Conservation (phyloP, 129 eudicot species). For the Pseudognaphalium luteoalbum region DNA sequence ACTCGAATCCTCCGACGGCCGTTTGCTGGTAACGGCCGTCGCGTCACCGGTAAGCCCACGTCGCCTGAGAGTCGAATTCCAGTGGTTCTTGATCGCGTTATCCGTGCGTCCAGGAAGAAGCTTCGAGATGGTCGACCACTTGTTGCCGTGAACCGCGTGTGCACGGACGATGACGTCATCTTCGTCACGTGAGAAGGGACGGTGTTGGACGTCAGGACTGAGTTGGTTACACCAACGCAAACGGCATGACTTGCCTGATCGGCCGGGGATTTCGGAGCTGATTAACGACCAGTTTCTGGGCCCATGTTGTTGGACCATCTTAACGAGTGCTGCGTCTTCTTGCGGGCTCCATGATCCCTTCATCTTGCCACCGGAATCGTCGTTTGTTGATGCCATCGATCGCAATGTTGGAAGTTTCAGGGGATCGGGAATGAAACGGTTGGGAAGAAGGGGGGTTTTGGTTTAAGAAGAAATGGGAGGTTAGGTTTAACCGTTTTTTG, state of each 20-base stretch:
- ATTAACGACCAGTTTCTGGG: conserved; percentile 70
- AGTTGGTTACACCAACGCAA: conserved; percentile 83
- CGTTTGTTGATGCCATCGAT: background rate
- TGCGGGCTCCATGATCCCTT: conserved; percentile 75
- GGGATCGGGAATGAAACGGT: conserved; percentile 21
- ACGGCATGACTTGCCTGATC: conserved; percentile 79
- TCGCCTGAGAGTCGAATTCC: conserved; percentile 63
- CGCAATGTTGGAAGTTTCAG: background rate
- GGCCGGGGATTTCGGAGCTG: conserved; percentile 54
- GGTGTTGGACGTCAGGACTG: conserved; percentile 70
- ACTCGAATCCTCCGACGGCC: conserved; percentile 10
- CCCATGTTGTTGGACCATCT: conserved; percentile 66
- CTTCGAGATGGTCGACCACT: conserved; percentile 66
- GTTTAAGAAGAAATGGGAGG: conserved; percentile 11
- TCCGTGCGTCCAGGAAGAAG: conserved; percentile 72
- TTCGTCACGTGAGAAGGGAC: conserved; percentile 60
- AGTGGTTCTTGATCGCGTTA: conserved; percentile 73
- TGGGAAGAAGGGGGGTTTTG: conserved; percentile 19
- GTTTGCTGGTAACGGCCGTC: conserved; percentile 22
- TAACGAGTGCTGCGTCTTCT: conserved; percentile 54
- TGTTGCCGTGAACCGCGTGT: conserved; percentile 57
- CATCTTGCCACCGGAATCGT: conserved; percentile 23
- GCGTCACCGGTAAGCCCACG: conserved; percentile 12
- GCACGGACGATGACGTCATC: conserved; percentile 54
- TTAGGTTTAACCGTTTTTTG: conserved; percentile 44